These are phyloP conservation scores for Vitis cinerea DNA, from an alignment of 164 flowering plant genomes.

Conservation along the genomic window DNA sequence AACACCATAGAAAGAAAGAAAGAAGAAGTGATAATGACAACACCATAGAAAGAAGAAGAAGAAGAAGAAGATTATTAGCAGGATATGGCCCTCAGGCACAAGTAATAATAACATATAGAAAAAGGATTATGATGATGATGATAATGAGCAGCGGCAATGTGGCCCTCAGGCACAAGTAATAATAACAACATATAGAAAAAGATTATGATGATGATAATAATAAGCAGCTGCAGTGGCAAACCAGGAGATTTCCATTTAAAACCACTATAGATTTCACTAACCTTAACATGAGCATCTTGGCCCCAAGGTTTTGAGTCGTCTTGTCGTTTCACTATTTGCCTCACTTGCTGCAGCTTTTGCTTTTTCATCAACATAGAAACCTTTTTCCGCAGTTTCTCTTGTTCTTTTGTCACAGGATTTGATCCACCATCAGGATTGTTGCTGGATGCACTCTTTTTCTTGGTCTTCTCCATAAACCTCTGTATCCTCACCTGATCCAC, in stretches of 20 bases:
- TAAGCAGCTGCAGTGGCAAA: too few species aligned
- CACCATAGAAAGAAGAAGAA: too few species aligned
- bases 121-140: background rate
- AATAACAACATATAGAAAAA: too few species aligned
- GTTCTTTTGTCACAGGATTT: slow-evolving; percentile 18
- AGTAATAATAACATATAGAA: background rate
- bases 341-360: slow-evolving; percentile 57
- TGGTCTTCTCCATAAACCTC: slow-evolving; percentile 31
- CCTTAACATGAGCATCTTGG: slow-evolving; percentile 74
- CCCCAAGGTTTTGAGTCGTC: slow-evolving; percentile 72
- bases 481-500: slow-evolving; percentile 26
- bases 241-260: too few species aligned
- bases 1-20: too few species aligned
- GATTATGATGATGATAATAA: too few species aligned
- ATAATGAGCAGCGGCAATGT: too few species aligned
- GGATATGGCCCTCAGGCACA: slow-evolving; percentile 1
- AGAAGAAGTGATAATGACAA: too few species aligned
- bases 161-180: background rate
- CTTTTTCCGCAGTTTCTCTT: slow-evolving; percentile 39
- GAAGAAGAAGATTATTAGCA: slow-evolving; percentile 1
- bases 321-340: slow-evolving; percentile 53
- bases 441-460: slow-evolving; percentile 25
- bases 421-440: slow-evolving; percentile 19
- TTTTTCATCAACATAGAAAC: slow-evolving; percentile 70
- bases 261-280: slow-evolving; percentile 14